A percentile compares a stretch with the other conserved stretches of the same genome.
Conservation (phyloP, 306 rosid genomes). For the Vachellia collinsii region DNA sequence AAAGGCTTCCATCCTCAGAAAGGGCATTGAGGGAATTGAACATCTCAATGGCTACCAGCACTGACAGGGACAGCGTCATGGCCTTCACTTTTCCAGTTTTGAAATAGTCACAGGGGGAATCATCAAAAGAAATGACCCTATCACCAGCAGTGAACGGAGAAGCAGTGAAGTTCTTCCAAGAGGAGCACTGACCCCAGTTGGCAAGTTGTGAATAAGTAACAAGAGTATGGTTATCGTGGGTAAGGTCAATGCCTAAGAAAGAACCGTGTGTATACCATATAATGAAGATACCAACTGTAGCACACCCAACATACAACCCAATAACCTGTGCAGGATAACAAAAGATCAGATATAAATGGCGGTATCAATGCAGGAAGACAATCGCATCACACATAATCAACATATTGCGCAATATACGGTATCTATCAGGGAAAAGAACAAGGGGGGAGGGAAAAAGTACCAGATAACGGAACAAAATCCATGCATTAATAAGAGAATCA, state of each 20-base stretch:
- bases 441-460: slow-evolving; percentile 39
- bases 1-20: slow-evolving; percentile 86
- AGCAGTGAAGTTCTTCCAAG: slow-evolving; percentile 83
- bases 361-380: slow-evolving; percentile 20
- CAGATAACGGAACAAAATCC: slow-evolving; percentile 95
- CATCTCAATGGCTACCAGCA: slow-evolving; percentile 96
- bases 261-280: slow-evolving; percentile 88
- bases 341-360: neutral
- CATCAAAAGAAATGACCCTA: slow-evolving; percentile 52
- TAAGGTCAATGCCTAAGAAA: slow-evolving; percentile 85
- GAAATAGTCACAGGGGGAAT: slow-evolving; percentile 79
- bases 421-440: neutral
- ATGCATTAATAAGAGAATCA: slow-evolving; percentile 78
- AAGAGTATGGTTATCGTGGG: slow-evolving; percentile 81
- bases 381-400: slow-evolving; percentile 13
- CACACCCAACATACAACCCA: slow-evolving; percentile 81
- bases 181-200: slow-evolving; percentile 80
- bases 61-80: slow-evolving; percentile 84
- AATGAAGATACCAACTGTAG: slow-evolving; percentile 87
- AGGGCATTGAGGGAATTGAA: slow-evolving; percentile 92
- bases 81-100: slow-evolving; percentile 82
- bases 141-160: slow-evolving; percentile 84
- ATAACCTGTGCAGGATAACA: slow-evolving; percentile 61
- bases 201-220: slow-evolving; percentile 91
- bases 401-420: neutral